Base-by-base conservation (phyloP, 192 early-diverging fungal genomes). In the Entophlyctis luteolus region DNA sequence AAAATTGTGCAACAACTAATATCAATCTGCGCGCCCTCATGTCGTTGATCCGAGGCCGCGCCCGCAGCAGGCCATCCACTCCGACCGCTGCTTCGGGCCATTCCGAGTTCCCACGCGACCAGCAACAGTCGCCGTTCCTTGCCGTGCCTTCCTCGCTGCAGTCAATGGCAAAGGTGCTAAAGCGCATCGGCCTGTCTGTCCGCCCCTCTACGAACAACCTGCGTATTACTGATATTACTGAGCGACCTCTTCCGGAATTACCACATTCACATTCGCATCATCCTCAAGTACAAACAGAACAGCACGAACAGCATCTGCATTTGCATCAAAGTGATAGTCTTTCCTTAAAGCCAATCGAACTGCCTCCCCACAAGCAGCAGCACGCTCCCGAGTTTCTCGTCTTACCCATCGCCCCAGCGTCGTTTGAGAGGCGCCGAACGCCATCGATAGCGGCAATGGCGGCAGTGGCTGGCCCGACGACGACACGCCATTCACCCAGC, bases 361-460 rank as follows among this genome's bases (percentile, higher is more conserved):
- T n/a, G n/a, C n/a, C n/a, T n/a, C n/a, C n/a, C n/a, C n/a, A n/a
- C n/a, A n/a, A n/a, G n/a, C n/a, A n/a, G n/a, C n/a, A n/a, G n/a
- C n/a, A n/a, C n/a, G n/a, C n/a, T n/a, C n/a, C 35, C 60, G 63
- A 66, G 36, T 66, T 66, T 29, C 48, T 38, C 25, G 23, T 66
- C 27, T 52, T 66, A 6, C 63, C 63, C 1, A 54, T 66, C 36
- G 63, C 63, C 27, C 63, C 63, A 18, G 63, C 63, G 20, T 28
- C 63, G 8, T 66, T 66, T 50, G 49, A 52, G 3, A 8, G 50
- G 22, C 27, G 63, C 12, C 63, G 63, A n/a, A 36, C 37, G 2
- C 46, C 59, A 45, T 28, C 47, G 46, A 4, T 42, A 10, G 28
- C 5, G 14, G 31, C 37, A 6, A 16, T 36, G n/a, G 6, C 31